These are phyloP conservation scores for Ascochyta fabae DNA, from an alignment of 2,329 filamentous ascomycete genomes.

Conservation along the genomic window DNA sequence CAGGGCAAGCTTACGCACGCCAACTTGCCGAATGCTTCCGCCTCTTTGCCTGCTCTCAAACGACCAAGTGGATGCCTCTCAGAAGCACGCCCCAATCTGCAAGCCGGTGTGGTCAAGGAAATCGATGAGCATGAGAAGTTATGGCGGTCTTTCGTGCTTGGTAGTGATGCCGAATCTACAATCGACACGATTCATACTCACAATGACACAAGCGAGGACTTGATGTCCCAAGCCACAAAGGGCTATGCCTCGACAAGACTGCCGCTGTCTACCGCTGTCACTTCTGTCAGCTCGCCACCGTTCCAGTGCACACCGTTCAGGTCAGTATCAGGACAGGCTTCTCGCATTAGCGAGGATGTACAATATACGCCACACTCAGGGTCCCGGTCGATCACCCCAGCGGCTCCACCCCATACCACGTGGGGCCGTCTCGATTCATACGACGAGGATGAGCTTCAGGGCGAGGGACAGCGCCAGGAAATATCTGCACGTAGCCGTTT, in stretches of 20 bases:
- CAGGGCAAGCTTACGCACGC: constrained; percentile 26
- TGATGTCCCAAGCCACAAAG: constrained; percentile 11
- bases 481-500: constrained; percentile 12
- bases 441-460: constrained; percentile 14
- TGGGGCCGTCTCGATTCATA: constrained; percentile 12
- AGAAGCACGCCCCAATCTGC: neutral
- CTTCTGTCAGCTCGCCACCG: constrained; percentile 25
- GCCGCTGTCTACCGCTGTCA: constrained; percentile 25
- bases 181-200: constrained; percentile 6
- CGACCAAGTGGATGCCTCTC: constrained; percentile 12
- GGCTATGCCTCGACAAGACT: constrained; percentile 22
- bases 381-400: constrained; percentile 27
- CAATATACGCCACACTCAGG: constrained; percentile 27
- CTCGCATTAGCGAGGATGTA: constrained; percentile 33
- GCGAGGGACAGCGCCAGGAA: constrained; percentile 12
- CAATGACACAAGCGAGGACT: constrained; percentile 7
- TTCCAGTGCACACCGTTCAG: constrained; percentile 23
- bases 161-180: constrained; percentile 22
- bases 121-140: constrained; percentile 32
- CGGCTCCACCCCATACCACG: constrained; percentile 2
- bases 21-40: constrained; percentile 26
- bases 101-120: constrained; percentile 2
- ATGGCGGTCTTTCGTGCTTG: constrained; percentile 46
- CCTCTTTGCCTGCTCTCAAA: constrained; percentile 35
- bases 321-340: constrained; percentile 18